phyloP scores from a whole-genome alignment of 768 basidiomycete species.

The Russula sp. region DNA sequence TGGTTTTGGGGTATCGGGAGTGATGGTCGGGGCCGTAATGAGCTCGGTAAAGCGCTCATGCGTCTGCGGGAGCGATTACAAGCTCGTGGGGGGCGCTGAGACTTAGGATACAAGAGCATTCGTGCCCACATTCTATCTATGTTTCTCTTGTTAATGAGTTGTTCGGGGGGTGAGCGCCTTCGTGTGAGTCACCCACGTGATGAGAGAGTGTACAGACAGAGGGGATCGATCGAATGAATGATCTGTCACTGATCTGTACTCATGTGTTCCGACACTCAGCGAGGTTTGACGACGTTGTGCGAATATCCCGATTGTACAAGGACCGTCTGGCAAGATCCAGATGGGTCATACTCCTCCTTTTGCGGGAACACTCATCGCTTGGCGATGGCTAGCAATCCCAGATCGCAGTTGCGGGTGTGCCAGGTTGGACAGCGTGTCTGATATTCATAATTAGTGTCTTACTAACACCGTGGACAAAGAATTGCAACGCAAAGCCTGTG shows the following conservation, averaged over 20 bases:
- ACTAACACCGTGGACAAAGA: slow-evolving; percentile 6
- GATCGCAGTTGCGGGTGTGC: slow-evolving; percentile 8
- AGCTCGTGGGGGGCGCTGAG: slow-evolving; percentile 20
- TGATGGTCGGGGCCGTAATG: slow-evolving; percentile 35
- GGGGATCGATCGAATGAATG: neutral
- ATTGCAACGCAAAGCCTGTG: slow-evolving; percentile 20
- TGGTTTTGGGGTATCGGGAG: slow-evolving; percentile 40
- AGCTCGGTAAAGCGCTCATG: slow-evolving; percentile 38
- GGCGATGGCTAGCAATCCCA: slow-evolving; percentile 16
- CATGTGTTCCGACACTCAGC: slow-evolving; percentile 21
- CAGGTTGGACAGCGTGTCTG: slow-evolving; percentile 17
- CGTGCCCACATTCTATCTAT: neutral
- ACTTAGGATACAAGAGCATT: neutral
- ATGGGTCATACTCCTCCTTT: slow-evolving; percentile 26
- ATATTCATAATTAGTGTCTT: too few species aligned
- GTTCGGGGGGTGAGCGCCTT: neutral
- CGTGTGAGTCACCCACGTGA: slow-evolving; percentile 11
- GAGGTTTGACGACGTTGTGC: slow-evolving; percentile 16
- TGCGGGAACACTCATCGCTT: slow-evolving; percentile 24
- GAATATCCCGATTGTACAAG: slow-evolving; percentile 19
- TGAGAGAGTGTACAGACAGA: neutral
- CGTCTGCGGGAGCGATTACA: slow-evolving; percentile 34
- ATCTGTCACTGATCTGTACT: neutral
- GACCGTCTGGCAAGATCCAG: slow-evolving; percentile 24
- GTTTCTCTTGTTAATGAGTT: neutral